phyloP scores from a whole-genome alignment of 352 stramenopile species.

The Elongisporangium prolatum region DNA sequence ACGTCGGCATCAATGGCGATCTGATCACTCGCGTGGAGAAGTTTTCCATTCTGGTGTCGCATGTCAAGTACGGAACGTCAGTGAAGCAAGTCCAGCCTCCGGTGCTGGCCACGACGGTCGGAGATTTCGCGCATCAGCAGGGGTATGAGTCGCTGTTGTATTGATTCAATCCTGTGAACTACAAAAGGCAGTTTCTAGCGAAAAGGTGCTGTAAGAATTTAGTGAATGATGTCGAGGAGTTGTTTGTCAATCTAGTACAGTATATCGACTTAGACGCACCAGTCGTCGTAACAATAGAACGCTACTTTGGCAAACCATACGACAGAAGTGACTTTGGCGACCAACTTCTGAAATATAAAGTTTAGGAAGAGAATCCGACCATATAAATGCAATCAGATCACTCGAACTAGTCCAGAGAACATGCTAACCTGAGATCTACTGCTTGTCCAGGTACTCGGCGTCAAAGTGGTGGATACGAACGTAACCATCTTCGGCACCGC shows the following conservation, averaged over 20 bases:
- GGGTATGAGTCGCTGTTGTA: conserved; percentile 26
- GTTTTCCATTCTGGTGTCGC: conserved; percentile 45
- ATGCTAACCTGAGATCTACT: conserved; percentile 22
- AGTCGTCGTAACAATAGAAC: too few relatives aligned
- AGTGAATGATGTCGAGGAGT: too few relatives aligned
- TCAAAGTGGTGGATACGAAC: conserved; percentile 95
- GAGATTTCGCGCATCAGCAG: conserved; percentile 20
- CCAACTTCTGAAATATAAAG: background rate
- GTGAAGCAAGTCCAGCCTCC: conserved; percentile 42
- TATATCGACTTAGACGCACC: too few relatives aligned
- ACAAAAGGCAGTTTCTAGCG: too few relatives aligned
- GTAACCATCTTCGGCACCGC: conserved; percentile 98
- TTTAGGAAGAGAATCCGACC: background rate
- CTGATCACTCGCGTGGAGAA: conserved; percentile 29
- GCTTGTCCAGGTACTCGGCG: too few relatives aligned
- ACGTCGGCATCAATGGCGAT: conserved; percentile 54
- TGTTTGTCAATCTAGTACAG: too few relatives aligned
- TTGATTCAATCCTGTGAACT: conserved; percentile 11
- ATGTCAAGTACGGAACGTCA: conserved; percentile 33
- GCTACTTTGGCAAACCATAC: too few relatives aligned
- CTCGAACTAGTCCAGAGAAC: conserved; percentile 15
- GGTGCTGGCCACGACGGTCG: conserved; percentile 27
- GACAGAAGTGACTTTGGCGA: too few relatives aligned
- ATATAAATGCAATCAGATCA: conserved; percentile 3
- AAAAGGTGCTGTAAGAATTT: too few relatives aligned